Conservation (phyloP, 805 yeast genomes). For the Spencermartinsiella europaea region DNA sequence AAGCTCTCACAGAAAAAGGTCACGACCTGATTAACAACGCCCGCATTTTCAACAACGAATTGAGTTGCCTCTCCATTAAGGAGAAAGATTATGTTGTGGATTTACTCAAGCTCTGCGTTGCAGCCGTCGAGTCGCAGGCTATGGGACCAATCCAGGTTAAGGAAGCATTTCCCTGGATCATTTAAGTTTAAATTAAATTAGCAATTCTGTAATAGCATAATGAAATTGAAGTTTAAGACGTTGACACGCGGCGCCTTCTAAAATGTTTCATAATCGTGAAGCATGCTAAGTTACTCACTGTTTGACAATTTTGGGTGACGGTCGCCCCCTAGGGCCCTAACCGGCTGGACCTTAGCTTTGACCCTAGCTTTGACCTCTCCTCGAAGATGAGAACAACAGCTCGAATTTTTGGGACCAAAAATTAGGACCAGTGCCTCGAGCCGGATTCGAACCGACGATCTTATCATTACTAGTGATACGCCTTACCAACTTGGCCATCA, state of each 20-base stretch:
- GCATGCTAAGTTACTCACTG: no score
- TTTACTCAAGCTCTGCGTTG: not conserved
- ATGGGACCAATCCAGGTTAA: not conserved
- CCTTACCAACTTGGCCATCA: constrained; percentile 73
- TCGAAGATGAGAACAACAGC: no score
- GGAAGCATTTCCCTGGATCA: not conserved
- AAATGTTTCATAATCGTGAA: no score
- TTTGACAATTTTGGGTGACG: no score
- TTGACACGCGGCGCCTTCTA: no score
- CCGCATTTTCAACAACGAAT: not conserved
- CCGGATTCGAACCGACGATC: constrained; percentile 78
- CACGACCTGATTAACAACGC: not conserved
- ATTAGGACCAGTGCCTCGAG: constrained; percentile 49
- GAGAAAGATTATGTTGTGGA: not conserved
- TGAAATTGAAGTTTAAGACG: no score
- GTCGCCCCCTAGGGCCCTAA: no score
- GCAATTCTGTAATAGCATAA: no score
- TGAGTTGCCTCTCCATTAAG: not conserved
- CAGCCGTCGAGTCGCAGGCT: not conserved
- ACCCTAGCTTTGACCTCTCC: no score
- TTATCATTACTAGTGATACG: constrained; percentile 87
- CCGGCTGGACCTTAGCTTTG: no score
- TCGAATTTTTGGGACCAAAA: no score
- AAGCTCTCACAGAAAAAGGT: not conserved
- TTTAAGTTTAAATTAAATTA: no score